Evolutionary conservation across 805 yeast species (phyloP).

Genomic region (Nakazawaea wickerhamii): DNA sequence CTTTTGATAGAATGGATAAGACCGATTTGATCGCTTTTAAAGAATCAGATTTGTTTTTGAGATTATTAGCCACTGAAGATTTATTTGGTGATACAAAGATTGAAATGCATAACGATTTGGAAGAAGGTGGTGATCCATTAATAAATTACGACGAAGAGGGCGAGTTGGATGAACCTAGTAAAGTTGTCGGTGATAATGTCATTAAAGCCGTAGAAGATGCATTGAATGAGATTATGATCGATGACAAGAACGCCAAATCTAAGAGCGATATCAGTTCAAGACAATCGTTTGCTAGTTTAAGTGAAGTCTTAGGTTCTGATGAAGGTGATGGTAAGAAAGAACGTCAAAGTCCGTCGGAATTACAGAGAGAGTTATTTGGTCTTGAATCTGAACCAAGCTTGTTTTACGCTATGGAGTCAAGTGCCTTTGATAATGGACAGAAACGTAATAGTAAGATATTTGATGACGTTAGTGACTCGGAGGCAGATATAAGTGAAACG

Average conservation of each 20-base stretch:
- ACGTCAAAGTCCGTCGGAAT: conserved; percentile 16
- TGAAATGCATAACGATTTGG: background rate
- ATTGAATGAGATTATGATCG: conserved; percentile 50
- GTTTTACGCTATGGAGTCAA: conserved; percentile 26
- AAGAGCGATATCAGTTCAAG: conserved; percentile 1
- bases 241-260: conserved; percentile 11
- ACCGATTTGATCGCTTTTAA: conserved; percentile 57
- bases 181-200: conserved; percentile 38
- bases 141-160: background rate
- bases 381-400: conserved; percentile 27
- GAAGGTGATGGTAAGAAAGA: background rate
- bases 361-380: conserved; percentile 29
- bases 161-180: conserved; percentile 22
- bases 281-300: conserved; percentile 4
- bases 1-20: conserved; percentile 44
- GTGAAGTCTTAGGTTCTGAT: background rate
- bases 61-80: conserved; percentile 41
- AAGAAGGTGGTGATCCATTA: background rate
- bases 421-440: conserved; percentile 3
- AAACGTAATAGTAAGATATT: conserved; percentile 27
- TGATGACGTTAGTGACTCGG: conserved; percentile 26
- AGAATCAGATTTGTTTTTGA: conserved; percentile 48
- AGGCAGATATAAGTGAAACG: conserved; percentile 21
- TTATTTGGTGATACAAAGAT: conserved; percentile 5
- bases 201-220: conserved; percentile 65